Percentiles rank a stretch among this genome's conserved stretches.
Evolutionary conservation across 495 filamentous ascomycete species (phyloP).

Genomic region (Haplographium delicatum): DNA sequence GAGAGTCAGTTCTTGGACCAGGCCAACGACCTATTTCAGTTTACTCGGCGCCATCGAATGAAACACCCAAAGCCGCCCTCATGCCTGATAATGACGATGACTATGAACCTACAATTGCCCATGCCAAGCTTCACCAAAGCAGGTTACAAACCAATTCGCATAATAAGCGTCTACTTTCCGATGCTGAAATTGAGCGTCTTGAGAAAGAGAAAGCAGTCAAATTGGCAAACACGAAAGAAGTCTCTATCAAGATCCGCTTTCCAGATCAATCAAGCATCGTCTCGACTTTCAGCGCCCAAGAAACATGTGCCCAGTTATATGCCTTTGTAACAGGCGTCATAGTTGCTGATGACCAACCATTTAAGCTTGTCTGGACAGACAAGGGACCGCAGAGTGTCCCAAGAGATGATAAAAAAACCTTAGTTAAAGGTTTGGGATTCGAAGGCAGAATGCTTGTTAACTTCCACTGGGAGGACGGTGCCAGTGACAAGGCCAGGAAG

Average conservation of each 20-base stretch:
- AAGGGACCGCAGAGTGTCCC: constrained; percentile 28
- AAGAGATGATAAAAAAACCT: constrained; percentile 39
- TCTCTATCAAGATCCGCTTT: constrained; percentile 78
- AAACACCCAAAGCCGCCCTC: constrained; percentile 70
- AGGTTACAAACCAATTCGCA: constrained; percentile 57
- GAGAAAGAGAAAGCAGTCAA: constrained; percentile 53
- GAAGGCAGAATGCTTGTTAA: constrained; percentile 66
- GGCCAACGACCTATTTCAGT: constrained; percentile 56
- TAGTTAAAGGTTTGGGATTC: constrained; percentile 70
- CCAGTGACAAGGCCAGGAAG: constrained; percentile 39
- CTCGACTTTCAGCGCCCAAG: constrained; percentile 53
- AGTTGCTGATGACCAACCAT: constrained; percentile 38
- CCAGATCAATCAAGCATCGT: constrained; percentile 74
- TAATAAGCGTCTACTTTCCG: constrained; percentile 65
- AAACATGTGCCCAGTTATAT: constrained; percentile 64
- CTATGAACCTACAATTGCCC: constrained; percentile 78
- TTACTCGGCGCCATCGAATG: constrained; percentile 65
- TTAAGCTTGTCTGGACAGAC: constrained; percentile 37
- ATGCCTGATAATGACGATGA: constrained; percentile 61
- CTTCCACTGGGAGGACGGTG: constrained; percentile 66
- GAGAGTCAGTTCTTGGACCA: constrained; percentile 23
- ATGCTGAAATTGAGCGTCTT: constrained; percentile 57
- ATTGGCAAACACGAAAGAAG: constrained; percentile 57
- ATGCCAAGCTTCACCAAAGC: constrained; percentile 76
- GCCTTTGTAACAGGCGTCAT: constrained; percentile 54